Evolutionary conservation across 2,329 filamentous ascomycete genomes (phyloP).

Genomic region (Botrytis fragariae): DNA sequence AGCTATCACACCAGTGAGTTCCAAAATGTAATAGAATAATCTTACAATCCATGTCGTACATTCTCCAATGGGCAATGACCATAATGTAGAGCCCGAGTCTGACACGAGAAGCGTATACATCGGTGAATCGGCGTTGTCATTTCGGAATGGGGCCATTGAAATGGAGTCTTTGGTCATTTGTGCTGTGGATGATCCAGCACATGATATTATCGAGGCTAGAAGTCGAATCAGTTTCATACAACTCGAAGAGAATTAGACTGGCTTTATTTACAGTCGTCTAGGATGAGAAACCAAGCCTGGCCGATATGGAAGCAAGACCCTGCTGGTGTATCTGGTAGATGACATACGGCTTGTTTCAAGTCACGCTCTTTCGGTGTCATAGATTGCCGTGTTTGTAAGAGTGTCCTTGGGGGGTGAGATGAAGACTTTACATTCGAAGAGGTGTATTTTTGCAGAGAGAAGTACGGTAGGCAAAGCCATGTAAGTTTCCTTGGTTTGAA

Average conservation of each 20-base stretch:
- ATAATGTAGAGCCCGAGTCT: neutral
- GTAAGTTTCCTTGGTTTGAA: slow-evolving; percentile 23
- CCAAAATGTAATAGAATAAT: neutral
- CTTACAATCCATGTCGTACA: slow-evolving; percentile 13
- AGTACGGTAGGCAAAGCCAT: slow-evolving; percentile 44
- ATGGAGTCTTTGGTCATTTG: neutral
- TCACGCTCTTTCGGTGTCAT: slow-evolving; percentile 43
- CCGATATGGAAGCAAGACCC: slow-evolving; percentile 48
- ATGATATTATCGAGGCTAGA: slow-evolving; percentile 4
- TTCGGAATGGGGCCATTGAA: slow-evolving; percentile 1
- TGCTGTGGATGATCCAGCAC: neutral
- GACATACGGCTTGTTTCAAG: slow-evolving; percentile 48
- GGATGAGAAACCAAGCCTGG: slow-evolving; percentile 48
- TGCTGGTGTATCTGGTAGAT: slow-evolving; percentile 39
- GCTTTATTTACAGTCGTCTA: slow-evolving; percentile 43
- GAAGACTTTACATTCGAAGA: slow-evolving; percentile 35
- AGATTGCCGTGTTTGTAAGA: slow-evolving; percentile 47
- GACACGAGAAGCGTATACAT: slow-evolving; percentile 6
- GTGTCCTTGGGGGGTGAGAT: slow-evolving; percentile 45
- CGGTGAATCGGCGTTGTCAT: neutral
- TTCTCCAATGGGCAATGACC: slow-evolving; percentile 8
- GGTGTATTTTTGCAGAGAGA: slow-evolving; percentile 46
- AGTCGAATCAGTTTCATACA: neutral
- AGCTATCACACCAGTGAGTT: neutral
- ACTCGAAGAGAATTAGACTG: slow-evolving; percentile 21